Evolutionary conservation across 768 basidiomycete species (phyloP).

Genomic region (Exidia glandulosa): DNA sequence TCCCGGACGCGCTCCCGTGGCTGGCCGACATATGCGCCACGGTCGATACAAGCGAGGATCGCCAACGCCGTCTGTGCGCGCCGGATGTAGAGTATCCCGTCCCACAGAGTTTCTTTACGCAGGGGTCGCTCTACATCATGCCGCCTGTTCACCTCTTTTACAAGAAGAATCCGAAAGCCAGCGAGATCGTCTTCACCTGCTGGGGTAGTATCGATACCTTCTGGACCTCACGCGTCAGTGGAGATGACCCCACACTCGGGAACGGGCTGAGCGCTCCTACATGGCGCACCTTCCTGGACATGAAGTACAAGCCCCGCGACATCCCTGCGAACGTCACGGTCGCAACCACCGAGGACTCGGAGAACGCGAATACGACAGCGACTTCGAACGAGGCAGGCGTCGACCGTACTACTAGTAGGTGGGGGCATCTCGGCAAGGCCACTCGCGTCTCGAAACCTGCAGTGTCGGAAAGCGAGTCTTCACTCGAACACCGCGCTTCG

Average conservation of each 20-base stretch:
- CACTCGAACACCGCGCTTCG: too few species aligned
- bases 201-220: not conserved
- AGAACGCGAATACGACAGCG: too few species aligned
- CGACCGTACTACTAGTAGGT: too few species aligned
- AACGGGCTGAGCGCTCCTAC: not conserved
- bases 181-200: not conserved
- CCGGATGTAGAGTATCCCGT: not conserved
- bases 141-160: not conserved
- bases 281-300: not conserved
- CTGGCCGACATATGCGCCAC: not conserved
- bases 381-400: too few species aligned
- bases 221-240: not conserved
- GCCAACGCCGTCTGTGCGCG: not conserved
- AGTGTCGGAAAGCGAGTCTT: too few species aligned
- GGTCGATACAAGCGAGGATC: not conserved
- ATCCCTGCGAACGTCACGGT: too few species aligned
- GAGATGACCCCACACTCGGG: not conserved
- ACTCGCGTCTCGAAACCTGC: too few species aligned
- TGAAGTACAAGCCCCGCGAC: not conserved
- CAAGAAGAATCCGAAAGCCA: not conserved
- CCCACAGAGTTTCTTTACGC: not conserved
- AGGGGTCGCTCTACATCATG: not conserved
- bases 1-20: not conserved
- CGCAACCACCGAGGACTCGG: too few species aligned
- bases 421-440: too few species aligned